A percentile compares a stretch with the other conserved stretches of the same genome.
Evolutionary conservation across 2,329 filamentous ascomycete species (phyloP).

Genomic region (Colletotrichum gigasporum): DNA sequence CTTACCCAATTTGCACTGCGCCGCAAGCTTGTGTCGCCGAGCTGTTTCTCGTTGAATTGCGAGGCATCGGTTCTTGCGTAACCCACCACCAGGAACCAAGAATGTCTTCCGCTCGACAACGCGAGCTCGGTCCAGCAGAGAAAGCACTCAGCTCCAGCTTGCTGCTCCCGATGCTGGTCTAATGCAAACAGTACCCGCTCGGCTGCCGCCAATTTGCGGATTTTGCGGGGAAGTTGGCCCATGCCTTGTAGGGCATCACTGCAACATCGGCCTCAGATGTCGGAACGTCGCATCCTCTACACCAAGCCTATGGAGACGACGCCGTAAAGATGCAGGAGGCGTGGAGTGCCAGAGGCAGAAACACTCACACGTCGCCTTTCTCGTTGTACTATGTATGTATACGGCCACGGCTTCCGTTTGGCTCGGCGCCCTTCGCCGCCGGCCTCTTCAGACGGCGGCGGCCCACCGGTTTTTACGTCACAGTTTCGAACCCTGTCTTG

Average conservation of each 20-base stretch:
- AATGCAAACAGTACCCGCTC: slow-evolving; percentile 27
- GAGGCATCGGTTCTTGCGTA: background rate
- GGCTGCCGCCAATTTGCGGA: slow-evolving; percentile 21
- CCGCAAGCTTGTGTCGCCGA: background rate
- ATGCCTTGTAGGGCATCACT: slow-evolving; percentile 23
- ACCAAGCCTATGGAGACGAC: background rate
- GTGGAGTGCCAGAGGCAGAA: background rate
- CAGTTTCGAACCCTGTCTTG: slow-evolving; percentile 11
- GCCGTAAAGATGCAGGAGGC: slow-evolving; percentile 1
- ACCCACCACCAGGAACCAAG: slow-evolving; percentile 3
- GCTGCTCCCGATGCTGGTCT: slow-evolving; percentile 17
- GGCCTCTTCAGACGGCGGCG: slow-evolving; percentile 3
- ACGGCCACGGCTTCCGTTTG: slow-evolving; percentile 4
- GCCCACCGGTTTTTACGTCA: slow-evolving; percentile 30
- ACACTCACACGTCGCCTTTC: background rate
- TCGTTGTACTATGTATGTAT: no score
- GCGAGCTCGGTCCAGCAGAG: background rate
- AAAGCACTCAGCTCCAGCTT: slow-evolving; percentile 5
- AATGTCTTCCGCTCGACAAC: background rate
- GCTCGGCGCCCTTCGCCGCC: slow-evolving; percentile 16
- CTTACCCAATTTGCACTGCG: background rate
- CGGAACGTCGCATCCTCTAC: background rate
- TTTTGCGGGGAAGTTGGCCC: slow-evolving; percentile 30
- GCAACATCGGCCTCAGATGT: background rate
- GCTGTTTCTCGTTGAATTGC: background rate